Evolutionary conservation across 2,329 filamentous ascomycete genomes (phyloP).

Genomic region (Diplodia mutila): DNA sequence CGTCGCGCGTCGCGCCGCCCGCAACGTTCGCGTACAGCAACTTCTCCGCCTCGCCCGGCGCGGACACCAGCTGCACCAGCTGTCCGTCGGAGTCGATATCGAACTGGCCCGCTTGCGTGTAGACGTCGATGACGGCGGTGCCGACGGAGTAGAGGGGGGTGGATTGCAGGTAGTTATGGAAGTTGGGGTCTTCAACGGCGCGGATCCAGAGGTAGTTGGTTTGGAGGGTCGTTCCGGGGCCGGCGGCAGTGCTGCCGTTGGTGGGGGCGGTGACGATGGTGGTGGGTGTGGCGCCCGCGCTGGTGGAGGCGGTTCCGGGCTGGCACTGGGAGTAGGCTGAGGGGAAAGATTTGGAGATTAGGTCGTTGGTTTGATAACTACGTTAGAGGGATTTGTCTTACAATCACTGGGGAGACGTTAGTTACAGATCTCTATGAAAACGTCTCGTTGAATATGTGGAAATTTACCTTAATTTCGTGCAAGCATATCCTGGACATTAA

Average conservation of each 20-base stretch:
- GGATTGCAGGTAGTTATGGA: slow-evolving; percentile 48
- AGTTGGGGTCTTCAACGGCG: slow-evolving; percentile 61
- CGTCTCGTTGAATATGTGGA: too few relatives aligned
- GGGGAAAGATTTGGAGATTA: not conserved
- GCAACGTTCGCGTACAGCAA: slow-evolving; percentile 40
- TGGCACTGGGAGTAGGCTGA: slow-evolving; percentile 47
- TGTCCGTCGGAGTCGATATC: slow-evolving; percentile 58
- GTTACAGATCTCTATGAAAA: not conserved
- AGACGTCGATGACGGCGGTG: slow-evolving; percentile 55
- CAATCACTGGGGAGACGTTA: not conserved
- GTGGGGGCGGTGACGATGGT: slow-evolving; percentile 30
- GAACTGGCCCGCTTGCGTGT: slow-evolving; percentile 62
- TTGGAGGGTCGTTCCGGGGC: slow-evolving; percentile 53
- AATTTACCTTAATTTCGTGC: slow-evolving; percentile 1
- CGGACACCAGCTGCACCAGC: slow-evolving; percentile 58
- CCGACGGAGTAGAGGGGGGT: slow-evolving; percentile 47
- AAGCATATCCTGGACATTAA: not conserved
- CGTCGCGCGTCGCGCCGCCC: slow-evolving; percentile 36
- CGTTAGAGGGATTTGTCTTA: not conserved
- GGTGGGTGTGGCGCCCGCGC: slow-evolving; percentile 27
- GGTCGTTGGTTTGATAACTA: slow-evolving; percentile 22
- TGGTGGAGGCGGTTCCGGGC: slow-evolving; percentile 34
- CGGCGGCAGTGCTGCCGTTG: slow-evolving; percentile 34
- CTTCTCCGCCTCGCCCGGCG: slow-evolving; percentile 46
- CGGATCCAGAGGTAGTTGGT: slow-evolving; percentile 62